Evolutionary conservation across 2,329 filamentous ascomycete genomes (phyloP).

Genomic region (Pseudophaeomoniella oleicola): DNA sequence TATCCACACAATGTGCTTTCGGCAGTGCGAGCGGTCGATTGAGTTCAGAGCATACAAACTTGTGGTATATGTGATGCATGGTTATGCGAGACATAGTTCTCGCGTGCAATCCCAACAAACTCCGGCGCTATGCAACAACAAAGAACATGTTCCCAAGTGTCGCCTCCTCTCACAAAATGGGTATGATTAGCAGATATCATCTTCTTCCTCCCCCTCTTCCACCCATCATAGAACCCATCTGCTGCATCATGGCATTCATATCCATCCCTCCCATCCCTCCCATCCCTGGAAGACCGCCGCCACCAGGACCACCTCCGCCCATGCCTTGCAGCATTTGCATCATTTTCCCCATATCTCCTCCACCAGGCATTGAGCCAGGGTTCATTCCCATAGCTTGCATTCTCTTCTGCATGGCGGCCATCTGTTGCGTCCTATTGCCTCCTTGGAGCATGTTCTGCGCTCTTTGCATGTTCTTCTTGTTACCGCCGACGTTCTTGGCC

Average conservation of each 20-base stretch:
- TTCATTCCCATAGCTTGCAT: constrained; percentile 82
- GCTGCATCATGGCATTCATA: constrained; percentile 60
- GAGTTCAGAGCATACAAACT: too few relatives aligned
- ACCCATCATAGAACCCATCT: constrained; percentile 52
- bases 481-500: constrained; percentile 97
- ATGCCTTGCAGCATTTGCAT: constrained; percentile 98
- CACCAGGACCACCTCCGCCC: constrained; percentile 57
- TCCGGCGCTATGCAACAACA: too few relatives aligned
- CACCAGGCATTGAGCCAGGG: constrained; percentile 41
- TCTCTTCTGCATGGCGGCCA: constrained; percentile 94
- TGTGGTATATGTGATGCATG: too few relatives aligned
- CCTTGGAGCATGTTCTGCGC: constrained; percentile 85
- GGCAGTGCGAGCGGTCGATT: too few relatives aligned
- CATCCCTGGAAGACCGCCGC: constrained; percentile 42
- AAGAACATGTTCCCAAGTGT: too few relatives aligned
- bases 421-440: constrained; percentile 67
- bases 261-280: constrained; percentile 42
- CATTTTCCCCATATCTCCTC: constrained; percentile 61
- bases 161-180: too few relatives aligned
- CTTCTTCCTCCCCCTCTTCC: constrained; percentile 31
- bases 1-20: too few relatives aligned
- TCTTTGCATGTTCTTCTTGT: constrained; percentile 94
- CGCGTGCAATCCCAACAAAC: too few relatives aligned
- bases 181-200: too few relatives aligned
- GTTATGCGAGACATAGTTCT: too few relatives aligned